Evolutionary conservation across 2,329 filamentous ascomycete genomes (phyloP).

Genomic region (Verticillium albo-atrum): DNA sequence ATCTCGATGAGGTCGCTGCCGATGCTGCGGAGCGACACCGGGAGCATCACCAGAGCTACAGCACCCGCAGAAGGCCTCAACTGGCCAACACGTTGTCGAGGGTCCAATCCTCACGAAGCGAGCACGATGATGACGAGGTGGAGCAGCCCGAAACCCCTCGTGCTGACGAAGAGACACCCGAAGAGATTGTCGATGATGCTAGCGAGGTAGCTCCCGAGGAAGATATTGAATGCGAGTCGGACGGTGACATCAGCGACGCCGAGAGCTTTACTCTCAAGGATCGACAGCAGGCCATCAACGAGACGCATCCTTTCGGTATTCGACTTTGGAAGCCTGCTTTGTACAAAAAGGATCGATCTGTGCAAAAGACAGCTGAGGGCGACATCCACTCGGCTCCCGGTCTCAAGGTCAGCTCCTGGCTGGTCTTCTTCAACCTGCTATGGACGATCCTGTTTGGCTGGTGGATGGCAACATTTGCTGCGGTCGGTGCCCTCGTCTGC

Average conservation of each 20-base stretch:
- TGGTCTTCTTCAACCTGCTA: constrained; percentile 81
- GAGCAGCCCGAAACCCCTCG: background rate
- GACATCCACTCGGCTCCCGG: constrained; percentile 96
- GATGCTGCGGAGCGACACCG: constrained; percentile 50
- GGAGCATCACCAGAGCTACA: constrained; percentile 17
- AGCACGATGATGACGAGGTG: constrained; percentile 15
- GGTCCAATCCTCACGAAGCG: constrained; percentile 34
- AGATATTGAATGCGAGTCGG: constrained; percentile 55
- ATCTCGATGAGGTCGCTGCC: constrained; percentile 71
- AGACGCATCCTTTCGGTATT: constrained; percentile 98
- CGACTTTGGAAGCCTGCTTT: constrained; percentile 97
- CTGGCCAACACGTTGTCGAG: constrained; percentile 30
- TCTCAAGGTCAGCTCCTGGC: constrained; percentile 75
- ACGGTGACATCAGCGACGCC: constrained; percentile 76
- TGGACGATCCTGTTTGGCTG: constrained; percentile 94
- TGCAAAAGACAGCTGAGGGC: constrained; percentile 91
- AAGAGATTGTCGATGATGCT: constrained; percentile 29
- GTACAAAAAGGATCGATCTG: constrained; percentile 96
- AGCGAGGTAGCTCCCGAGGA: constrained; percentile 23
- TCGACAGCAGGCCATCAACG: constrained; percentile 94
- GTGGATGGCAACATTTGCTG: constrained; percentile 83
- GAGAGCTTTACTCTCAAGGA: constrained; percentile 98
- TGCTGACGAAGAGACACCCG: constrained; percentile 21
- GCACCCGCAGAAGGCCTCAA: constrained; percentile 27
- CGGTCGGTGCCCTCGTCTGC: constrained; percentile 71